Evolutionary conservation across 164 flowering plant genomes (phyloP).

Genomic region (Chloranthus sessilifolius): DNA sequence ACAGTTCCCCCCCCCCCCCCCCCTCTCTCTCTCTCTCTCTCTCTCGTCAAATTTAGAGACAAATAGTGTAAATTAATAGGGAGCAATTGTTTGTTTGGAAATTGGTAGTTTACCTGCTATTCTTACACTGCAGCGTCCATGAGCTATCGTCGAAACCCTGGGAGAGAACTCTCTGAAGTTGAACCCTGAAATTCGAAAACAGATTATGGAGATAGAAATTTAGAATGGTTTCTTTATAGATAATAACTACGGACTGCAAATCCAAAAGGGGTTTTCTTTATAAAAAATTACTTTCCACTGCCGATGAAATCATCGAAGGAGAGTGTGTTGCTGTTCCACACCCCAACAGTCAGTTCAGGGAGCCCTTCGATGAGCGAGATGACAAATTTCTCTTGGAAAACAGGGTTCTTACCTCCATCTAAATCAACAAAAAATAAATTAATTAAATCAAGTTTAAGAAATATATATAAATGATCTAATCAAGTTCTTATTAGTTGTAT

Average conservation of each 20-base stretch:
- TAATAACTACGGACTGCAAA: no score
- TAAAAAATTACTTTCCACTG: conserved; percentile 57
- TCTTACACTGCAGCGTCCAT: conserved; percentile 68
- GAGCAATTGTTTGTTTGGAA: no score
- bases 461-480: no score
- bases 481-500: no score
- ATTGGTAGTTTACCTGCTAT: conserved; percentile 70
- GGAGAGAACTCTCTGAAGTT: conserved; percentile 64
- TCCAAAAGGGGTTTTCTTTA: no score
- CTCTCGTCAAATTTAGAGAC: no score
- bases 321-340: conserved; percentile 87
- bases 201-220: not conserved
- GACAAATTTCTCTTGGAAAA: conserved; percentile 78
- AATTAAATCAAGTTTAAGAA: not conserved
- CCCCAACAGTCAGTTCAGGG: conserved; percentile 50
- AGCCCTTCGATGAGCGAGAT: conserved; percentile 72
- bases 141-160: conserved; percentile 71
- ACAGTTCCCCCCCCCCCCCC: no score
- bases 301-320: conserved; percentile 77
- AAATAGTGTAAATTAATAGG: no score
- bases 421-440: conserved; percentile 8
- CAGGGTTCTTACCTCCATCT: conserved; percentile 87
- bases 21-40: no score
- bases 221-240: no score
- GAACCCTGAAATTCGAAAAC: conserved; percentile 70